Base-by-base conservation (phyloP, 345 rosid species). In the Trapa incisa region DNA sequence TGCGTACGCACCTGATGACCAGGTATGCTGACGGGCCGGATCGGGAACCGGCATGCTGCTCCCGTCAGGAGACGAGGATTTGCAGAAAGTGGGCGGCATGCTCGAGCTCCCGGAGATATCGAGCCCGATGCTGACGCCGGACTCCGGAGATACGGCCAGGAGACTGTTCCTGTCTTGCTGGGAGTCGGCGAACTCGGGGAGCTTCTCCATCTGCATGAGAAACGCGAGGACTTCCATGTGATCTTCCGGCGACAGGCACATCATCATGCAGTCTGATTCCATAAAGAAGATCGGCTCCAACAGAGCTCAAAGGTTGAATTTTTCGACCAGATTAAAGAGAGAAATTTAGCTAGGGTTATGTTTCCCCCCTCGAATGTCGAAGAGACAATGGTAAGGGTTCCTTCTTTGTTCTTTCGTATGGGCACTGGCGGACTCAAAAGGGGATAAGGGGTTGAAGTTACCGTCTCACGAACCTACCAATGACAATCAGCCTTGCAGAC, bases 401-500 rank as follows among this genome's bases (percentile, higher is more conserved):
- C 11, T 5, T 22, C 29, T 22, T 22, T 22, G 29, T 58, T 58
- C 11, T n/a, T 54, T 5, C 39, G 29, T 22, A 22, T 16, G 48
- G 47, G 63, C n/a, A 15, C 32, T 39, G 64, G 12, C 16, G 61
- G 60, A 52, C 5, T 15, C 6, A n/a, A n/a, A 9, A 56, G 38
- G 48, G 37, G 58, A 52, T 52, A 68, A 65, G 70, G 67, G 71
- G 64, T 32, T 37, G 70, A 37, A 22, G 47, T 61, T 63, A 47
- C 48, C 67, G 64, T 69, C 70, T 78, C 71, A 69, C 64, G 71
- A 72, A 75, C 78, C 78, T 62, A 75, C 74, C 78, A 67, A 72
- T 74, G 11, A 0, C 48, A 45, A 43, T 16, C 58, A 72, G 54
- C 66, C 43, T 13, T 50, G 68, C 67, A 36, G 66, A 33, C 60